Evolutionary conservation across 2,329 filamentous ascomycete species (phyloP), one percentile per base, ranked within the genome.

Genomic region (Aspergillus brunneoviolaceus): DNA sequence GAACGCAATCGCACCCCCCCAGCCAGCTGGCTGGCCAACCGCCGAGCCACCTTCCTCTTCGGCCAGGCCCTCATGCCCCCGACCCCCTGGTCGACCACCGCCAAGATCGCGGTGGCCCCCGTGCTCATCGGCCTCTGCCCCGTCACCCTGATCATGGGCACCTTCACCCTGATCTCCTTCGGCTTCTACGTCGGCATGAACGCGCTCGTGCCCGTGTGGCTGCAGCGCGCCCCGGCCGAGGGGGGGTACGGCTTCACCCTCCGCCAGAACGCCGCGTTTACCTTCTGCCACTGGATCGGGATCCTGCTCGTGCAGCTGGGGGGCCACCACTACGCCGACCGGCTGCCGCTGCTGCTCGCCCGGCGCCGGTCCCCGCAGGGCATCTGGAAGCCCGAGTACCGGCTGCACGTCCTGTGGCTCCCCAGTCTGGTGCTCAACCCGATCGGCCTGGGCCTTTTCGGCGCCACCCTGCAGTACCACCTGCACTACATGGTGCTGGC

Each of bases 191-290:
- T 71, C 27, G 69, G 75, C 19, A 67, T 75, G 52, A 74, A 75
- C 51, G 70, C 70, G 14, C 63, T 76, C 1, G 71, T 73, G 1
- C 68, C 75, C 0, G 70, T 59, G n/a, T 79, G 73, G 69, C 71
- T 80, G 5, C 77, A 79, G 59, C 69, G 70, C 25, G 74, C 78
- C 1, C 59, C 68, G 16, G 64, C 65, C 5, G 65, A 62, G 4
- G 76, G 76, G 25, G 79, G 79, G 1, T 81, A 81, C 64, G 77
- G 77, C 14, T 80, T 80, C 62, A 72, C 72, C 0, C 68, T 77
- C 0, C 65, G 74, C 16, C 73, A 79, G 57, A 79, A 76, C 31
- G 77, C 77, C 1, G 71, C 70, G 9, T 77, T 74, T 56, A 74
- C 72, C 2, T 79, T 81, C 58, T 68, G 71, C 19, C 71, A 75